These are phyloP conservation scores for Trichoderma semiorbis DNA, from an alignment of 2,329 filamentous ascomycete genomes.

Conservation along the genomic window DNA sequence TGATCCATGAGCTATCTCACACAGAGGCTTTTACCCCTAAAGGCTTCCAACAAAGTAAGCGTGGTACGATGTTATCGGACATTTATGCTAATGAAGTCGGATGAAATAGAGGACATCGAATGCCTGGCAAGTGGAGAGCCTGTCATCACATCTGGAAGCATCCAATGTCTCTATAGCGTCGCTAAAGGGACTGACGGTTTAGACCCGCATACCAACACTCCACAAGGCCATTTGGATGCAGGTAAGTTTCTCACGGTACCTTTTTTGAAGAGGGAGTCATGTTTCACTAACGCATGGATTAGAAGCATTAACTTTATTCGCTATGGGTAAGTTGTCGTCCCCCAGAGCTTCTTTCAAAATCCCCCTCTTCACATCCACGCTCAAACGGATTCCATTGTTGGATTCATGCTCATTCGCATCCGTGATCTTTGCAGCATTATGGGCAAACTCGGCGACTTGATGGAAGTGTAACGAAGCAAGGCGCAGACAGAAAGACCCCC, in stretches of 20 bases:
- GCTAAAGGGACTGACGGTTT: neutral
- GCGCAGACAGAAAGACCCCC: neutral
- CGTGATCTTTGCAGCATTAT: neutral
- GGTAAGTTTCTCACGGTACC: neutral
- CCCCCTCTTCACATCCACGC: neutral
- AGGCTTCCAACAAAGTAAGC: neutral
- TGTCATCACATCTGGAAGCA: neutral
- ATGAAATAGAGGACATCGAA: neutral
- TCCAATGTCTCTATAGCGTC: neutral
- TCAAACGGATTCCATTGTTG: neutral
- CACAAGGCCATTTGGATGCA: neutral
- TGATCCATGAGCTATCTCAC: neutral
- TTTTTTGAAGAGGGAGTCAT: neutral
- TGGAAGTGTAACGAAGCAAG: neutral
- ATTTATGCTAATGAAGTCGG: neutral
- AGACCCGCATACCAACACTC: neutral
- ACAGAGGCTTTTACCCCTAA: neutral
- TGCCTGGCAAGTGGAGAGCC: neutral
- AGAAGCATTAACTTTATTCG: neutral
- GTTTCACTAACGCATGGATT: neutral
- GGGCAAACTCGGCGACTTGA: neutral
- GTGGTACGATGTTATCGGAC: rapidly evolving
- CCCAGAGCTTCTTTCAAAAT: neutral
- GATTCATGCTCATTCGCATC: neutral
- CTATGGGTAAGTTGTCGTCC: neutral